These are phyloP conservation scores for Boletus pseudopeckii DNA, from an alignment of 768 basidiomycete species.

Conservation along the genomic window DNA sequence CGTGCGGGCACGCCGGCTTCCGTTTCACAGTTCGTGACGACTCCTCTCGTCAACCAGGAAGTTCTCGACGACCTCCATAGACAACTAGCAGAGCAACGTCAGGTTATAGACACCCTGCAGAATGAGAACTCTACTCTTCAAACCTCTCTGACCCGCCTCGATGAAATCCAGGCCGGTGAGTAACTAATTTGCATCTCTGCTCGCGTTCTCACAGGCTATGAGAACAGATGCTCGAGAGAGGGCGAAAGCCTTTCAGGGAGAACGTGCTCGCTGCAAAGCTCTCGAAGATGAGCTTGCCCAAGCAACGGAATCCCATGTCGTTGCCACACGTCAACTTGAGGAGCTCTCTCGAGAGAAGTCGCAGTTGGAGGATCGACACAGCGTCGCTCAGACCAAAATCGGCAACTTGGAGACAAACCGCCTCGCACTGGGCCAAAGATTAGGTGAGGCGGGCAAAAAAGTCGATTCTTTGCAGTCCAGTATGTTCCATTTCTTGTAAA, in stretches of 20 bases:
- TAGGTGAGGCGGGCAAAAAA: slow-evolving; percentile 3
- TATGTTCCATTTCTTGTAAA: slow-evolving; percentile 17
- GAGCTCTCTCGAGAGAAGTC: slow-evolving; percentile 24
- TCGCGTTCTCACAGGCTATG: not conserved
- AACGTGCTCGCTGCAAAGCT: slow-evolving; percentile 15
- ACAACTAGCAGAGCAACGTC: slow-evolving; percentile 18
- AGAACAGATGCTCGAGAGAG: slow-evolving; percentile 16
- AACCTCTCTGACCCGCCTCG: slow-evolving; percentile 25
- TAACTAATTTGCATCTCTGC: not conserved
- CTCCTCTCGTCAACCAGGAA: not conserved
- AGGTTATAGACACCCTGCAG: slow-evolving; percentile 19
- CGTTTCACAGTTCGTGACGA: not conserved
- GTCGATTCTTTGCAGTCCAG: slow-evolving; percentile 20
- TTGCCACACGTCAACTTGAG: slow-evolving; percentile 13
- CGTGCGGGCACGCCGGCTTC: slow-evolving; percentile 7
- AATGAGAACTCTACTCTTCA: slow-evolving; percentile 28
- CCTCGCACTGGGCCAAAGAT: slow-evolving; percentile 10
- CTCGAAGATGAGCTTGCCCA: slow-evolving; percentile 24
- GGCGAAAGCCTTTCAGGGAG: slow-evolving; percentile 17
- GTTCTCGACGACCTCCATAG: slow-evolving; percentile 11
- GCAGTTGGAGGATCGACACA: slow-evolving; percentile 16
- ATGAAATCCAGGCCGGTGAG: slow-evolving; percentile 33
- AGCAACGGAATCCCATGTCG: slow-evolving; percentile 8
- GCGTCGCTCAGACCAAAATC: slow-evolving; percentile 14
- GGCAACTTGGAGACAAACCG: slow-evolving; percentile 10